phyloP scores from a whole-genome alignment of 2,329 filamentous ascomycete species.

The Aspergillus ibericus region DNA sequence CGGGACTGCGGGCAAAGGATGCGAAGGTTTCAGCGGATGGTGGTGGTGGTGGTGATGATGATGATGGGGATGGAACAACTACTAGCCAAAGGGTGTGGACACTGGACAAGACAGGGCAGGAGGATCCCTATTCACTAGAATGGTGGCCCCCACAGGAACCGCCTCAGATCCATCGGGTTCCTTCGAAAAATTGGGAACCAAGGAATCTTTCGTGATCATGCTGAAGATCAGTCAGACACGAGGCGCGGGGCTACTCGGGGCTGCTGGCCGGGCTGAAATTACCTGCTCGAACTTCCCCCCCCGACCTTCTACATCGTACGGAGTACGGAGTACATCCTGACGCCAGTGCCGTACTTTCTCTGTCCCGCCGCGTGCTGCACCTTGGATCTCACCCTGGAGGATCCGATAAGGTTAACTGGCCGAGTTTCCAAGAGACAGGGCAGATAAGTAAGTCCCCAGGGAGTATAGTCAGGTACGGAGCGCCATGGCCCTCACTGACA shows the following conservation, averaged over 20 bases:
- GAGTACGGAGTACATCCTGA: no score
- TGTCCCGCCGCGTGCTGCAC: background rate
- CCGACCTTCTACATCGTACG: background rate
- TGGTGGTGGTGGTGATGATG: background rate
- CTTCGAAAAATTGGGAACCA: constrained; percentile 4
- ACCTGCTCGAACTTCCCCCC: background rate
- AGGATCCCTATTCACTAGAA: background rate
- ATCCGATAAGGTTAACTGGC: constrained; percentile 2
- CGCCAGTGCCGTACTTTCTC: background rate
- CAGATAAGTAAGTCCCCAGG: background rate
- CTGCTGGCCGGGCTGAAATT: background rate
- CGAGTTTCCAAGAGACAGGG: background rate
- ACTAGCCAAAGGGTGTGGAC: constrained; percentile 17
- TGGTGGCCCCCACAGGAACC: constrained; percentile 9
- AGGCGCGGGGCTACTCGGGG: constrained; percentile 7
- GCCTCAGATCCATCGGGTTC: constrained; percentile 11
- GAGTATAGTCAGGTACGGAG: no score
- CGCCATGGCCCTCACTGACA: background rate
- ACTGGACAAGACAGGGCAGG: background rate
- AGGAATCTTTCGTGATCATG: background rate
- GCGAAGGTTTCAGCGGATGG: background rate
- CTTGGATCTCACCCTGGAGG: background rate
- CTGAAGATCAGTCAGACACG: constrained; percentile 5
- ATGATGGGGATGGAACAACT: background rate
- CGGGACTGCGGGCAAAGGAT: background rate